Base-by-base conservation (phyloP, 805 yeast species). In the Zygosaccharomyces gambellarensis region DNA sequence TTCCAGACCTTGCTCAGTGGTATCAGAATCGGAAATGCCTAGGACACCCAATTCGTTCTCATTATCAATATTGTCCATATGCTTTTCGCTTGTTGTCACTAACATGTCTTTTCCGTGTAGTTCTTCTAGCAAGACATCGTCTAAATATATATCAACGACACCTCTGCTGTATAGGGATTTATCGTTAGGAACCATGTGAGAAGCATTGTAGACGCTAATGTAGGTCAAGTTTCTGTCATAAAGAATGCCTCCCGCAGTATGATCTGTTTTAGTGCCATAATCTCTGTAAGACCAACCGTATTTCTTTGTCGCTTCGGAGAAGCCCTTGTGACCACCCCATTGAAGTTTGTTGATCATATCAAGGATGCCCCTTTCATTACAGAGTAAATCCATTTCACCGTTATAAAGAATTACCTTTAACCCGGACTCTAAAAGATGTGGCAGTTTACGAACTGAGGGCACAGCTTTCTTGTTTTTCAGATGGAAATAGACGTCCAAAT, bases 151-250 rank as follows among this genome's bases (percentile, higher is more conserved):
- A 47, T 88, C 90, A 36, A 90, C 69, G 52, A 90, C 68, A 14
- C 89, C 88, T 55, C 90, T 74, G 6, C 90, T 78, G 25, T 78
- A 75, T 41, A 75, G 80, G 1, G 94, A 86, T 46, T 79, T 70
- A 64, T 90, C 97, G 56, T 79, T 83, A 1, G 98, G 96, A 23
- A 90, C 94, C 98, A 94, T 92, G 63, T 94, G 98, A 3, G 96
- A 85, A 0, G 96, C 81, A 57, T 87, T 80, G 63, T 69, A 79
- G 1, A 92, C 80, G 49, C 81, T 80, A 29, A 87, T 81, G 63
- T 85, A 85, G 0, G 96, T 85, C 60, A 92, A 71, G 61, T 88
- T 87, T 54, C 87, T 75, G 43, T 82, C 90, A 58, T 52, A 80
- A 77, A 64, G 67, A 39, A 75, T 65, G 19, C 58, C 51, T 4